Percentiles rank a stretch among this genome's conserved stretches.
Conservation (phyloP, 2,329 filamentous ascomycete genomes). For the Aspergillus piperis region DNA sequence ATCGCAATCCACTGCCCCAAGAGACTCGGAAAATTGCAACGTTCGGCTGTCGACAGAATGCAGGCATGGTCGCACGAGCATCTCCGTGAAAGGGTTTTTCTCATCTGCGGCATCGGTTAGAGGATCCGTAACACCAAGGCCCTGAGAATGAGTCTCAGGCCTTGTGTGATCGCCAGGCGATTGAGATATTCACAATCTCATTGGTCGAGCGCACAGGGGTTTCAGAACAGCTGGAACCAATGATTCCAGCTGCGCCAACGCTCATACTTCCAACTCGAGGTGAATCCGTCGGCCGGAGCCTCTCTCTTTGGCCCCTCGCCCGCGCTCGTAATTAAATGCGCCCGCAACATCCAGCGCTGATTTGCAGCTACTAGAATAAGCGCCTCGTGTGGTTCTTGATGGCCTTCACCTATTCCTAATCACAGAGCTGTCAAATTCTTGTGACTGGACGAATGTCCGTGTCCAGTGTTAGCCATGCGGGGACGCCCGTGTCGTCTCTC, state of each 20-base stretch:
- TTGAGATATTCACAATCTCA: neutral
- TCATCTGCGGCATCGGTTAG: neutral
- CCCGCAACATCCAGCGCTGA: conserved; percentile 22
- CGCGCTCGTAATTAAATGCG: conserved; percentile 23
- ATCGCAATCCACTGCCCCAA: neutral
- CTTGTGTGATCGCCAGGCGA: neutral
- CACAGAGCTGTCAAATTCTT: conserved; percentile 11
- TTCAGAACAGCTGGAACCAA: conserved; percentile 17
- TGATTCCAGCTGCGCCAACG: conserved; percentile 6
- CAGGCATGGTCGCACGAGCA: neutral
- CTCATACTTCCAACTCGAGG: neutral
- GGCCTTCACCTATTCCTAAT: conserved; percentile 6
- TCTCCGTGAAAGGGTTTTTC: neutral
- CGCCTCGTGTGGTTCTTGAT: conserved; percentile 20
- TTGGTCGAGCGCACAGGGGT: conserved; percentile 15
- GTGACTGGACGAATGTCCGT: conserved; percentile 9
- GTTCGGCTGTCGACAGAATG: neutral
- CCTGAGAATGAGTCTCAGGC: neutral
- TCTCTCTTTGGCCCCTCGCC: conserved; percentile 12
- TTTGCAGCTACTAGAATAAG: conserved; percentile 29
- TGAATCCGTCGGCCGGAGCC: conserved; percentile 12
- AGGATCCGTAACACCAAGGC: neutral
- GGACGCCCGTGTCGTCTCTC: conserved; percentile 6
- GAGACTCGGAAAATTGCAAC: neutral
- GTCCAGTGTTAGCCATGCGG: conserved; percentile 1